These are phyloP conservation scores for Didymella keratinophila DNA, from an alignment of 2,329 filamentous ascomycete species.

Conservation along the genomic window DNA sequence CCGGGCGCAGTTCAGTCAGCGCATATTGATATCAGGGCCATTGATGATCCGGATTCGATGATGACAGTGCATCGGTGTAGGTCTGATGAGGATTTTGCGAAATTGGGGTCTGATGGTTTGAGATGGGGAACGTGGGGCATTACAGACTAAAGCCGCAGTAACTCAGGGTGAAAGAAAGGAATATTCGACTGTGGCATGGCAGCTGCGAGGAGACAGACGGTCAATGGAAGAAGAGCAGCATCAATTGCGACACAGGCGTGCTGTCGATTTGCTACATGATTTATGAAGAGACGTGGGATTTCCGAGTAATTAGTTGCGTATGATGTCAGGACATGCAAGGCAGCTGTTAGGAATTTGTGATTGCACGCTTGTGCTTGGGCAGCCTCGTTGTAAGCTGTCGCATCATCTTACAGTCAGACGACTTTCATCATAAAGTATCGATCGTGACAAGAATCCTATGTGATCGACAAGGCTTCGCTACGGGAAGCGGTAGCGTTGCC, in stretches of 20 bases:
- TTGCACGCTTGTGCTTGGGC: neutral
- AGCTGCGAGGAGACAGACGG: neutral
- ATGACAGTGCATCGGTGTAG: neutral
- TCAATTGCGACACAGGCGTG: neutral
- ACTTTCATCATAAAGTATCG: slow-evolving; percentile 10
- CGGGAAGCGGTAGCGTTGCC: slow-evolving; percentile 9
- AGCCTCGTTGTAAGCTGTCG: slow-evolving; percentile 9
- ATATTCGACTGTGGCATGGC: neutral
- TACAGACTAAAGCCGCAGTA: slow-evolving; percentile 4
- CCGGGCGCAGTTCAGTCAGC: neutral
- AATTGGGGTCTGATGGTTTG: neutral
- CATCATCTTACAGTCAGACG: slow-evolving; percentile 12
- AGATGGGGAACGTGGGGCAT: slow-evolving; percentile 6
- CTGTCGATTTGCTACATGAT: neutral
- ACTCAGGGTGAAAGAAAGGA: slow-evolving; percentile 9
- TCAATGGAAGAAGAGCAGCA: neutral
- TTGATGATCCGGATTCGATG: neutral
- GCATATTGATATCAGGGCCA: neutral
- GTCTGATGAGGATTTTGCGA: neutral
- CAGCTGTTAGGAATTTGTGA: neutral
- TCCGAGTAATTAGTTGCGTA: neutral
- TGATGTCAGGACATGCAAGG: slow-evolving; percentile 2
- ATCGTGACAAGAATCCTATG: slow-evolving; percentile 9
- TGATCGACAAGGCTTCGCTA: slow-evolving; percentile 11
- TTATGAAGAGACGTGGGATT: neutral